Evolutionary conservation across 495 filamentous ascomycete species (phyloP).

Genomic region (Patellaria atrata): DNA sequence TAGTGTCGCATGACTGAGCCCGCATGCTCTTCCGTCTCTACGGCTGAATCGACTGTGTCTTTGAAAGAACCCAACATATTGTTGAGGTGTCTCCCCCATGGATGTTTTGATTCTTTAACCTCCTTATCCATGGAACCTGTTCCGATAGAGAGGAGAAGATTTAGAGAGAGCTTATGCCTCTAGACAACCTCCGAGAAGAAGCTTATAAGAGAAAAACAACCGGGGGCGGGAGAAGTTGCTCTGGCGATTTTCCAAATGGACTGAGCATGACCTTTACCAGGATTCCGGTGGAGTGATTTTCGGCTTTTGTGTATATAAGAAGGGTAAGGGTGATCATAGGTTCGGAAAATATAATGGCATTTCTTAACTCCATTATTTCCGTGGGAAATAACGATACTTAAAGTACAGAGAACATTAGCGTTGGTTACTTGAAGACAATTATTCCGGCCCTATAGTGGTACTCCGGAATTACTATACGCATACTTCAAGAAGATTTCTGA

Average conservation of each 20-base stretch:
- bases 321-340: conserved; percentile 5
- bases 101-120: background rate
- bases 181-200: conserved; percentile 5
- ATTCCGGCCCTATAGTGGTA: background rate
- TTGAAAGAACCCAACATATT: conserved; percentile 2
- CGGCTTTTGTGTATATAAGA: background rate
- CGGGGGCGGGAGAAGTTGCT: conserved; percentile 8
- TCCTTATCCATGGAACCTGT: conserved; percentile 1
- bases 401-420: conserved; percentile 2
- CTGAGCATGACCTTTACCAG: conserved; percentile 3
- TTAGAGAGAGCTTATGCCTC: conserved; percentile 3
- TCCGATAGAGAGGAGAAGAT: conserved; percentile 6
- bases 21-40: too few relatives aligned
- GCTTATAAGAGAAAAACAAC: conserved; percentile 9
- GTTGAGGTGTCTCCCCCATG: conserved; percentile 2
- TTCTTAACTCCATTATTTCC: background rate
- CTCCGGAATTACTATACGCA: too few relatives aligned
- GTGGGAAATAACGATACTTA: background rate
- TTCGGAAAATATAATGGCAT: conserved; percentile 8
- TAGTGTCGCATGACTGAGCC: conserved; percentile 1
- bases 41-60: conserved; percentile 4
- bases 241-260: conserved; percentile 11
- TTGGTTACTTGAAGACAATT: background rate
- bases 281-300: conserved; percentile 6
- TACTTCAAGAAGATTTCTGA: too few relatives aligned